Evolutionary conservation across 257 asterid genomes (phyloP), one percentile per base, ranked within the genome.

Genomic region (Solanum clarkiae): DNA sequence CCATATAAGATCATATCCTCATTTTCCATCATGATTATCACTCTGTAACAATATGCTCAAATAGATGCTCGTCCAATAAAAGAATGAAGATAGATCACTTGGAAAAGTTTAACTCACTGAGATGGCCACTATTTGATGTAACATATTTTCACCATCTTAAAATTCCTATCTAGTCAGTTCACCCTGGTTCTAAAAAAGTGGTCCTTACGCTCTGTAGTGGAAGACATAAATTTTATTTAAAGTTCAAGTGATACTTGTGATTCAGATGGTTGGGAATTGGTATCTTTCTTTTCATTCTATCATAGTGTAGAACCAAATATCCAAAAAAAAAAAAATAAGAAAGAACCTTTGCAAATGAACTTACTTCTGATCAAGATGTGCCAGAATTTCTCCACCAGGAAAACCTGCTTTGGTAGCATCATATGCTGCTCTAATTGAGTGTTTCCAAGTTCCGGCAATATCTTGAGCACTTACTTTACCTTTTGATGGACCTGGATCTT

Each of bases 331-430:
- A 59, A 20, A 56, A 2, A 29, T 2, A 29, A 32, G 4, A 10
- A 10, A 18, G 32, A 7, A 17, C 2, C 1, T 12, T 72, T 24
- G 24, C 69, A 85, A 51, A 26, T 69, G n/a, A 45, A 86, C 93
- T 91, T 89, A 96, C 99, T 94, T 96, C 32, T 96, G 98, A 93
- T 96, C 99, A 87, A 96, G 97, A 90, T 96, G 99, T 3, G 95
- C 99, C 72, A 96, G 42, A 51, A 96, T 88, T 87, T 92, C 95
- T 32, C 98, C 99, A 7, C 94, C 97, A 0, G 99, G 99, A 87
- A 95, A 96, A 86, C 97, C 98, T 66, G 91, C 90, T 85, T 86
- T 85, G 4, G 99, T 96, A 77, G 97, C 95, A 53, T 94, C 94
- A 57, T 87, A 94, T 44, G 98, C 95, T 84, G 92, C 98, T 90